phyloP scores from a whole-genome alignment of 331 rosid species.

The Malus hybrid region DNA sequence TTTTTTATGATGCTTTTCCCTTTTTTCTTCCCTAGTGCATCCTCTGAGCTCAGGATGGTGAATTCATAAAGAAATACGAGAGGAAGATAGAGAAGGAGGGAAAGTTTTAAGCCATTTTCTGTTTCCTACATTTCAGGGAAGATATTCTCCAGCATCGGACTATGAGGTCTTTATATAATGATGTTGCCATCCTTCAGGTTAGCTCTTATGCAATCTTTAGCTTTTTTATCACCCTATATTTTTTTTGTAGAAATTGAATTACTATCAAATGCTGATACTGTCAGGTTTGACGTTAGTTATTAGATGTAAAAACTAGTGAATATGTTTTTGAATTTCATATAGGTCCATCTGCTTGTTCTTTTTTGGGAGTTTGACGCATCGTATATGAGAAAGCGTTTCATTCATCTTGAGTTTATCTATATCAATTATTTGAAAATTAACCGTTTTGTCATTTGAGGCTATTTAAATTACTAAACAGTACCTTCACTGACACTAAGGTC shows the following conservation, averaged over 20 bases:
- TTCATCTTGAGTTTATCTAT: background rate
- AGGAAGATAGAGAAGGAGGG: background rate
- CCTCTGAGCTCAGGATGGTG: background rate
- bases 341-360: background rate
- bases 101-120: constrained; percentile 3
- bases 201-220: constrained; percentile 4
- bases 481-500: background rate
- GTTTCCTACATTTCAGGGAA: constrained; percentile 53
- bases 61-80: background rate
- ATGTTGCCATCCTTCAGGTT: constrained; percentile 81
- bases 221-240: background rate
- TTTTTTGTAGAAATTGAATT: background rate
- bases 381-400: background rate
- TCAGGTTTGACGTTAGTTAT: background rate
- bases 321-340: background rate
- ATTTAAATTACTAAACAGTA: background rate
- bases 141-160: constrained; percentile 55
- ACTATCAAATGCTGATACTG: background rate
- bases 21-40: background rate
- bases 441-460: background rate
- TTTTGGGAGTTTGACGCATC: background rate
- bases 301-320: background rate
- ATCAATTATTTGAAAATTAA: background rate
- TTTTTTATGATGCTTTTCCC: background rate
- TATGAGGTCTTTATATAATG: constrained; percentile 70